Base-by-base conservation (phyloP, 2,329 filamentous ascomycete species). In the Talaromyces sp. region DNA sequence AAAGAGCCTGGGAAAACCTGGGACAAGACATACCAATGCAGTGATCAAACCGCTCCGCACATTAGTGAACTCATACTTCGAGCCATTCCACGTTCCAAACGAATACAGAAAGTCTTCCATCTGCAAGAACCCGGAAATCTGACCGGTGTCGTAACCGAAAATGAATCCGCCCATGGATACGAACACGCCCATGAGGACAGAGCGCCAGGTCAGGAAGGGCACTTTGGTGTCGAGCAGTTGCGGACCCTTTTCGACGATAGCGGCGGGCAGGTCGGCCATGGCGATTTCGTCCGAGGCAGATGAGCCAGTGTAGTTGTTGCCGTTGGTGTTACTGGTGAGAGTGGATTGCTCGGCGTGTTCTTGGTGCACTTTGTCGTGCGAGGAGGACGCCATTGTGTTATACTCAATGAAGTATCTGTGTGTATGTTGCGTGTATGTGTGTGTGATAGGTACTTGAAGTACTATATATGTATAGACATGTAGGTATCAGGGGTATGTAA, bases 91-190 rank as follows among this genome's bases (percentile, higher is more conserved):
- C 65, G 79, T 37, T 27, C 78, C 79, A 67, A 75, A 81, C 0
- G 77, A 74, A 31, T 70, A 27, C 31, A 78, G 67, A 67, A 81
- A 81, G 66, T 81, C 68, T 0, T 71, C 15, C 79, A 80, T 81
- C 31, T 74, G 75, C 13, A 81, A 69, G 62, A 82, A 78, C 2
- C 79, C 79, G 0, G 77, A 79, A 47, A 81, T 81, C 64, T 81
- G 79, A 67, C 79, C 77, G 5, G 79, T 80, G 62, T 80, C 77
- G 54, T 79, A 79, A 7, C 78, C 77, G 56, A 79, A 79, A 7
- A 78, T 73, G 60, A 81, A 77, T 1, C 79, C 79, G n/a, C 79
- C 79, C 77, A 81, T 80, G 1, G 79, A 81, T 33, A 80, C 75
- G n/a, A 81, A 75, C 17, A 80, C 69, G n/a, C 76, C 78, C 78